These are phyloP conservation scores for Macrolepiota albuminosa DNA, from an alignment of 768 basidiomycete genomes.

Conservation along the genomic window DNA sequence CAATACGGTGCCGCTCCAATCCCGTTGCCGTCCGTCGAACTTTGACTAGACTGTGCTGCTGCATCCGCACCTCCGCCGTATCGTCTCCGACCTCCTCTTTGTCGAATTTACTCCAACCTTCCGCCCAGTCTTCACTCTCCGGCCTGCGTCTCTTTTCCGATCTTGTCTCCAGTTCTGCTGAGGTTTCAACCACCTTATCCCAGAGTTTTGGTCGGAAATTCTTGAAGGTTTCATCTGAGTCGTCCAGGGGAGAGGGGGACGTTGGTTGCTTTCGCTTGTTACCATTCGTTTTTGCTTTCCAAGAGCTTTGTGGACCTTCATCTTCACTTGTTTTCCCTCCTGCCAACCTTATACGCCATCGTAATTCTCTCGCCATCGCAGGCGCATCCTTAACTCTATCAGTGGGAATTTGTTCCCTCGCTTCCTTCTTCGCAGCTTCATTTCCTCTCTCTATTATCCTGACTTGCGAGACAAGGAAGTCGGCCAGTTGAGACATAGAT, in stretches of 20 bases:
- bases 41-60: slow-evolving; percentile 49
- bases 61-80: slow-evolving; percentile 37
- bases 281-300: slow-evolving; percentile 22
- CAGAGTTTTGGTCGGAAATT: slow-evolving; percentile 69
- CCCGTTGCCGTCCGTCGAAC: slow-evolving; percentile 51
- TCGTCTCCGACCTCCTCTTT: slow-evolving; percentile 23
- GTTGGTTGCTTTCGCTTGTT: slow-evolving; percentile 38
- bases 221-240: slow-evolving; percentile 35
- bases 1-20: slow-evolving; percentile 68
- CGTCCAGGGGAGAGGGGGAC: slow-evolving; percentile 17
- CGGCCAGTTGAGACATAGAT: slow-evolving; percentile 66
- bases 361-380: slow-evolving; percentile 75
- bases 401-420: slow-evolving; percentile 73
- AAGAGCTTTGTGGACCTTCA: slow-evolving; percentile 35
- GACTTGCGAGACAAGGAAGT: slow-evolving; percentile 77
- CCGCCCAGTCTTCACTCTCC: slow-evolving; percentile 37
- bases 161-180: slow-evolving; percentile 35
- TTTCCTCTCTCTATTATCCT: slow-evolving; percentile 65
- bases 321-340: slow-evolving; percentile 65
- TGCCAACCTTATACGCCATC: slow-evolving; percentile 73
- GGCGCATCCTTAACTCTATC: slow-evolving; percentile 82
- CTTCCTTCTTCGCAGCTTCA: slow-evolving; percentile 70
- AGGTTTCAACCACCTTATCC: slow-evolving; percentile 47
- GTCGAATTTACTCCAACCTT: slow-evolving; percentile 35
- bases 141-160: slow-evolving; percentile 35